Percentiles rank a stretch among this genome's conserved stretches.
Evolutionary conservation across 2,329 filamentous ascomycete species (phyloP).

Genomic region (Aspergillus brunneoviolaceus): DNA sequence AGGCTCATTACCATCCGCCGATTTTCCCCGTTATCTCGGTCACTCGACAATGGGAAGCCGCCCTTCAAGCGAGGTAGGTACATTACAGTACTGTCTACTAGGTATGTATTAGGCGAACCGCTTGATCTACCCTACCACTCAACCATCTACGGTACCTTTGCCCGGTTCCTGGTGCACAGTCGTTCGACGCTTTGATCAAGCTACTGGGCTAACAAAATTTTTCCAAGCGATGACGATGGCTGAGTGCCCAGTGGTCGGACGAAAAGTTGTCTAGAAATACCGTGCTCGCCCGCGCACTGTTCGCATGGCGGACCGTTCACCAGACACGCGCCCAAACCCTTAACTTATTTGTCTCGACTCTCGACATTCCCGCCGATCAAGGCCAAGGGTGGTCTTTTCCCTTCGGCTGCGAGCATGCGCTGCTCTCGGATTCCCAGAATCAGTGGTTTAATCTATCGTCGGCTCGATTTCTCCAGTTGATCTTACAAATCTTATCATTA

Average conservation of each 20-base stretch:
- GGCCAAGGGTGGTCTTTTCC: constrained; percentile 17
- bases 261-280: neutral
- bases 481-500: constrained; percentile 4
- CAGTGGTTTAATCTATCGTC: neutral
- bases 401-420: neutral
- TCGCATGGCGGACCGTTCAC: constrained; percentile 2
- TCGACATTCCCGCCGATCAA: constrained; percentile 13
- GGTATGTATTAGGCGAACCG: neutral
- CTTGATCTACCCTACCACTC: neutral
- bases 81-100: no score
- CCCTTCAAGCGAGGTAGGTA: neutral
- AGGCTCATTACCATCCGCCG: neutral
- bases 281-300: constrained; percentile 6
- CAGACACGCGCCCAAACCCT: constrained; percentile 12
- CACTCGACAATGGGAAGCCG: neutral
- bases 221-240: neutral
- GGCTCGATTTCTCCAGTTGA: neutral
- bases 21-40: neutral
- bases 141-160: neutral
- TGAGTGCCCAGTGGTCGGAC: neutral
- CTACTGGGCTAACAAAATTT: neutral
- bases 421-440: neutral
- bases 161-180: neutral
- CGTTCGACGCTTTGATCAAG: neutral
- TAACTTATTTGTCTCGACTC: constrained; percentile 6